phyloP scores from a whole-genome alignment of 495 filamentous ascomycete genomes.

The Penicillium riverlandense region DNA sequence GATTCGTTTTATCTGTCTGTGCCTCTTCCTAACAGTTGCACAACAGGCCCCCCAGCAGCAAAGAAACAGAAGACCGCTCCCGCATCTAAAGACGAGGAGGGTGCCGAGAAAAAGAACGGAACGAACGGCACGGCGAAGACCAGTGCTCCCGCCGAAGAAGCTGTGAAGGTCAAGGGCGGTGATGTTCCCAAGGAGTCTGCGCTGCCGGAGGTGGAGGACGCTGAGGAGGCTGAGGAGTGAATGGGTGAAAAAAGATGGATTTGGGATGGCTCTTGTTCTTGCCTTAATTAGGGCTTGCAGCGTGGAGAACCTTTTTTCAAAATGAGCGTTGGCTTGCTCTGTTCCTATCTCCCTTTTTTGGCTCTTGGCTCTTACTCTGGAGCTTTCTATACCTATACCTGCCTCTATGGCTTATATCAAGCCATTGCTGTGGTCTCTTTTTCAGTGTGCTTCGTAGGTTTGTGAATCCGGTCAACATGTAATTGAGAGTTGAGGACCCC shows the following conservation, averaged over 20 bases:
- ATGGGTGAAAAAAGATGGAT: background rate
- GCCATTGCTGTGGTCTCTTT: too few species aligned
- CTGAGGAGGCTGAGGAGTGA: conserved; percentile 26
- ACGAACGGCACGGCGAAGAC: conserved; percentile 28
- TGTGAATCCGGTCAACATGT: too few species aligned
- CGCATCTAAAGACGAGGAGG: conserved; percentile 11
- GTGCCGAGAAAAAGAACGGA: conserved; percentile 9
- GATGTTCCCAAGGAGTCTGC: conserved; percentile 43
- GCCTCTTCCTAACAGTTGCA: conserved; percentile 4
- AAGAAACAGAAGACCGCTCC: conserved; percentile 31
- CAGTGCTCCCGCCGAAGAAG: conserved; percentile 36
- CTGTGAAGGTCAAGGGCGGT: conserved; percentile 35
- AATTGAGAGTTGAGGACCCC: too few species aligned
- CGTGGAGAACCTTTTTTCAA: too few species aligned
- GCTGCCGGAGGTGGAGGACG: conserved; percentile 29
- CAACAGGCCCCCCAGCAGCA: conserved; percentile 30
- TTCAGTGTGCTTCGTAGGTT: too few species aligned
- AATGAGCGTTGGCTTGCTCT: too few species aligned
- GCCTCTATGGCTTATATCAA: too few species aligned
- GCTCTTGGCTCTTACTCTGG: too few species aligned
- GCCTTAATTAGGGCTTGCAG: background rate
- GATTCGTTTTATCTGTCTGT: too few species aligned
- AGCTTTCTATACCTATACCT: too few species aligned
- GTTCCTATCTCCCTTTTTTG: too few species aligned
- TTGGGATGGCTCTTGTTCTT: background rate